Evolutionary conservation across 768 basidiomycete species (phyloP).

Genomic region (Crepidotus variabilis): DNA sequence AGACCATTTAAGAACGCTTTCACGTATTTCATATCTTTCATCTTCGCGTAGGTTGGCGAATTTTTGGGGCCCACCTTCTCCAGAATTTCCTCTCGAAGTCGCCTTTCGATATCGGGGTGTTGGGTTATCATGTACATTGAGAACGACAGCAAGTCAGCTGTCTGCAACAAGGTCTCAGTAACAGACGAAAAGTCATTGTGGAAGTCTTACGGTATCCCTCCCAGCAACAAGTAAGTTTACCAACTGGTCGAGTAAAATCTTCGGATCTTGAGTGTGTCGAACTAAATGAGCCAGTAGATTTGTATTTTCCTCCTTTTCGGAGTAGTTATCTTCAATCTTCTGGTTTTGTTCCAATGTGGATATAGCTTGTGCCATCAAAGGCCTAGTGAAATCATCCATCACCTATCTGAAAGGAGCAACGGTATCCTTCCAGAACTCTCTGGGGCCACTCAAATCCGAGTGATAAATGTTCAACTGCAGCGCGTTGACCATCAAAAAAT

Average conservation of each 20-base stretch:
- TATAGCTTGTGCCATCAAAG: slow-evolving; percentile 44
- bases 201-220: slow-evolving; percentile 46
- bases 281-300: neutral
- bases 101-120: slow-evolving; percentile 34
- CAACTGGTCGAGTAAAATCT: neutral
- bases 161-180: too few species aligned
- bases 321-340: neutral
- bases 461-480: slow-evolving; percentile 31
- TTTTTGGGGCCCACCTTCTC: slow-evolving; percentile 31
- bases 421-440: slow-evolving; percentile 49
- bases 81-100: slow-evolving; percentile 39
- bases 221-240: neutral
- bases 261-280: neutral
- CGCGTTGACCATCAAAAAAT: slow-evolving; percentile 41
- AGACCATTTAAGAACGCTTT: slow-evolving; percentile 31
- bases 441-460: slow-evolving; percentile 29
- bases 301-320: neutral
- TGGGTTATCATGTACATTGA: slow-evolving; percentile 40
- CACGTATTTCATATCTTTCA: slow-evolving; percentile 42
- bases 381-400: slow-evolving; percentile 46
- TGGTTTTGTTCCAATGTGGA: slow-evolving; percentile 25
- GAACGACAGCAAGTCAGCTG: neutral
- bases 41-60: slow-evolving; percentile 39
- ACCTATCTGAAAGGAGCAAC: slow-evolving; percentile 37
- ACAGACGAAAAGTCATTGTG: neutral